Base-by-base conservation (phyloP, 306 rosid species). In the Dalbergia cochinchinensis region DNA sequence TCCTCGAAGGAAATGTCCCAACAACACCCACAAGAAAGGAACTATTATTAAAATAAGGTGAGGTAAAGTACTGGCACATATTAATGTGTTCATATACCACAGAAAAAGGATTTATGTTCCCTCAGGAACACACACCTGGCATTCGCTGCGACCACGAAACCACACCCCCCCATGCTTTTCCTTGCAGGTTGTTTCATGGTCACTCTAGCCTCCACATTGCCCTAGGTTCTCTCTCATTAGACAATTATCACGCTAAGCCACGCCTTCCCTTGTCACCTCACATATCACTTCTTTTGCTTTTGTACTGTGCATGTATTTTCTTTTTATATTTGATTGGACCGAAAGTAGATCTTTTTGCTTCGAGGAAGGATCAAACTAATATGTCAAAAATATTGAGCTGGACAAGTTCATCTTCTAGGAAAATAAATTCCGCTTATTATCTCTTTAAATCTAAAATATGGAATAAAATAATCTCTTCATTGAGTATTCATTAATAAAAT, bases 51-150 rank as follows among this genome's bases (percentile, higher is more conserved):
- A 15, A 76, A 57, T 16, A 0, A 20, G 60, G 66, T 11, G 53
- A 69, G 26, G 31, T 26, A 26, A 41, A 11, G 16, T 15, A 42
- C 9, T 8, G 3, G 48, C 11, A 10, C 12, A 8, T 14, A 53
- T 42, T 9, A 42, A 41, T 19, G 20, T 45, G 7, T 61, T 31
- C 35, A 31, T 16, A 77, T 35, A 77, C 90, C 88, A 82, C 81
- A 80, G 16, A 59, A 83, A 18, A 41, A 15, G 67, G 48, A 4
- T 31, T 16, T 50, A 66, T 65, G 92, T n/a, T 77, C 79, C 84
- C 84, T 70, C 16, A 35, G 14, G 7, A 60, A 35, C 50, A 33
- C 7, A 80, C 94, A 90, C 89, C 83, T 90, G 92, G 90, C 92
- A 65, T 16, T 8, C 1, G 59, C 41, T 5, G 15, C 45, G 70